A percentile compares a stretch with the other conserved stretches of the same genome.
Evolutionary conservation across 2,329 filamentous ascomycete genomes (phyloP).

Genomic region (Salinomyces thailandicus): DNA sequence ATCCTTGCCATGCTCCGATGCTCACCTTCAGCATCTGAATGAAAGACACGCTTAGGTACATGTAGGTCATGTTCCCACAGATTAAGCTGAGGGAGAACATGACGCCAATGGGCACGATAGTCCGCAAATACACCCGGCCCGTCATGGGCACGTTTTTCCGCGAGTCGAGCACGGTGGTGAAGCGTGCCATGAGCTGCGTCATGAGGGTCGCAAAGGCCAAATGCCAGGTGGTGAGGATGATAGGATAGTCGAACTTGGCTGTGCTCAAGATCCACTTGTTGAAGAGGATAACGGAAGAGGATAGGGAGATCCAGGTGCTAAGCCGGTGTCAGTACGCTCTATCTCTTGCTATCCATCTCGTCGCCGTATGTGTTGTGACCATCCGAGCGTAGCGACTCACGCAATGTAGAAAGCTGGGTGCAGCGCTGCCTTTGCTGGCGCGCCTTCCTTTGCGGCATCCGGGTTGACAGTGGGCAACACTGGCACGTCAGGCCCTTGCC

Average conservation of each 20-base stretch:
- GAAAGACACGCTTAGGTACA: slow-evolving; percentile 91
- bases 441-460: slow-evolving; percentile 54
- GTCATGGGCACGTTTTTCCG: slow-evolving; percentile 97
- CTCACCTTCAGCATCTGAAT: slow-evolving; percentile 96
- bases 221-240: slow-evolving; percentile 93
- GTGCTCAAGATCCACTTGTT: slow-evolving; percentile 97
- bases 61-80: slow-evolving; percentile 89
- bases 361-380: not conserved
- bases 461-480: slow-evolving; percentile 75
- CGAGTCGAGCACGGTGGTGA: slow-evolving; percentile 81
- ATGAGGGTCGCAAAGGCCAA: slow-evolving; percentile 84
- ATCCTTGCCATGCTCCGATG: not conserved
- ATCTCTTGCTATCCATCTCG: not conserved
- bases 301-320: slow-evolving; percentile 86
- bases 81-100: slow-evolving; percentile 96
- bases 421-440: slow-evolving; percentile 53
- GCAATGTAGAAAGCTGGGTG: slow-evolving; percentile 80
- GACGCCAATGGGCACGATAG: slow-evolving; percentile 87
- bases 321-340: not conserved
- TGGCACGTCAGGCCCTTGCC: slow-evolving; percentile 41
- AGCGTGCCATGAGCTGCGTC: slow-evolving; percentile 86
- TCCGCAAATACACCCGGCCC: slow-evolving; percentile 79
- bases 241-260: slow-evolving; percentile 61
- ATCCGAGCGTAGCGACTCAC: slow-evolving; percentile 31
- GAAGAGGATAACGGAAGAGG: slow-evolving; percentile 92